Conservation (phyloP, 345 rosid species). For the Linum trigynum region DNA sequence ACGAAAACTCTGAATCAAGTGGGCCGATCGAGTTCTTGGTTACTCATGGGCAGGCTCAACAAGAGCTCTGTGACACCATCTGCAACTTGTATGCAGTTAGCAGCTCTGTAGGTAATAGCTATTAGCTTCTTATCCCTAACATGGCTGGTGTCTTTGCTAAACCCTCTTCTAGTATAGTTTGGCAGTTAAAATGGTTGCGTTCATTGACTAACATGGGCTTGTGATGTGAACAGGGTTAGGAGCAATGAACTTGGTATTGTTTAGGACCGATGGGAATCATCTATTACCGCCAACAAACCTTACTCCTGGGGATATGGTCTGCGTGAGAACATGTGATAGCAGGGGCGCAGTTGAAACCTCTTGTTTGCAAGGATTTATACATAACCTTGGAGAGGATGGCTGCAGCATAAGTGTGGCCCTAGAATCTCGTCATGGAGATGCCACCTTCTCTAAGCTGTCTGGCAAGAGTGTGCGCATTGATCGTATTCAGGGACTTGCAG, state of each 20-base stretch:
- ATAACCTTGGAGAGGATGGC: conserved; percentile 90
- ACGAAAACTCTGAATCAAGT: conserved; percentile 49
- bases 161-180: conserved; percentile 1
- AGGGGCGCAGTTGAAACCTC: conserved; percentile 87
- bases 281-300: conserved; percentile 85
- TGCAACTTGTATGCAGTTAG: conserved; percentile 83
- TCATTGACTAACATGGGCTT: conserved; percentile 12
- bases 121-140: conserved; percentile 9
- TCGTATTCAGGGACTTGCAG: conserved; percentile 87
- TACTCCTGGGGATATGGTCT: conserved; percentile 98
- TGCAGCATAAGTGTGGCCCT: conserved; percentile 85
- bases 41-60: conserved; percentile 84
- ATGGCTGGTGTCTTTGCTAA: conserved; percentile 8
- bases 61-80: conserved; percentile 93
- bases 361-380: conserved; percentile 84
- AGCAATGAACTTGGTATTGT: conserved; percentile 87
- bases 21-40: conserved; percentile 92
- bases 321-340: conserved; percentile 75
- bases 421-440: conserved; percentile 96
- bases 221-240: conserved; percentile 58
- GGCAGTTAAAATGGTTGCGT: background rate
- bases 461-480: conserved; percentile 87
- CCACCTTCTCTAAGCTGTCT: conserved; percentile 89
- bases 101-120: conserved; percentile 61
- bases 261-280: conserved; percentile 76